A percentile compares a stretch with the other conserved stretches of the same genome.
Conservation (phyloP, 176 grass and related monocot genomes). For the Phoenix dactylifera region DNA sequence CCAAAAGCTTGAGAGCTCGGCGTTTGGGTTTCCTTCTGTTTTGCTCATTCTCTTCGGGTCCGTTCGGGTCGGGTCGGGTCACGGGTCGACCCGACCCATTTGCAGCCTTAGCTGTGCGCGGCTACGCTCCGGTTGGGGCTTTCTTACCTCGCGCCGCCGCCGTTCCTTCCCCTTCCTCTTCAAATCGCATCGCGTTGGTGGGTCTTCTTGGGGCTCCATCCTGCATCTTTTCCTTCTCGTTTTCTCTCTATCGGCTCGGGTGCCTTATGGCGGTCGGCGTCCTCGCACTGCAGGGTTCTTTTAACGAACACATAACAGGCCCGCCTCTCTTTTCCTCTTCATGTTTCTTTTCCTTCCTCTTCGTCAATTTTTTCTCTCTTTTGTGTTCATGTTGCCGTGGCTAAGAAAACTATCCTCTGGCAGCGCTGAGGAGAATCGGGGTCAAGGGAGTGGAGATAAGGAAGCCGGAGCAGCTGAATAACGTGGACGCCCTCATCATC, state of each 20-base stretch:
- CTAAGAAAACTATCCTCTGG: neutral
- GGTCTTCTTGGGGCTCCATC: no score
- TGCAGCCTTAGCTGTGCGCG: no score
- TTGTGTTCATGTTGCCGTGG: no score
- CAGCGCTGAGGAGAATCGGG: conserved; percentile 89
- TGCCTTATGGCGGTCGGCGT: conserved; percentile 62
- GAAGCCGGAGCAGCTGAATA: conserved; percentile 65
- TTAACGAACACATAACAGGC: conserved; percentile 94
- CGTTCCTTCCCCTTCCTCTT: no score
- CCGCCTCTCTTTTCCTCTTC: neutral
- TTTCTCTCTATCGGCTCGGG: neutral
- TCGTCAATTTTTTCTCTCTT: neutral
- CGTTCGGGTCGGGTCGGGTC: no score
- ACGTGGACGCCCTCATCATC: conserved; percentile 79
- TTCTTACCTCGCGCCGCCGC: no score
- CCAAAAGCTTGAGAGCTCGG: no score
- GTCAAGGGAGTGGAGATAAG: conserved; percentile 75
- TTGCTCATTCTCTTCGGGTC: no score
- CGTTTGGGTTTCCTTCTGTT: no score
- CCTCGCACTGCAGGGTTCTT: conserved; percentile 94
- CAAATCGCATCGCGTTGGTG: no score
- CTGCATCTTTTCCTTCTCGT: neutral
- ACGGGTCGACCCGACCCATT: no score
- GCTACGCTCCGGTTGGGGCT: no score
- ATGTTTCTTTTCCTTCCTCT: neutral